Evolutionary conservation across 1,139 yeast species (phyloP).

Genomic region (Protomyces inundatus): DNA sequence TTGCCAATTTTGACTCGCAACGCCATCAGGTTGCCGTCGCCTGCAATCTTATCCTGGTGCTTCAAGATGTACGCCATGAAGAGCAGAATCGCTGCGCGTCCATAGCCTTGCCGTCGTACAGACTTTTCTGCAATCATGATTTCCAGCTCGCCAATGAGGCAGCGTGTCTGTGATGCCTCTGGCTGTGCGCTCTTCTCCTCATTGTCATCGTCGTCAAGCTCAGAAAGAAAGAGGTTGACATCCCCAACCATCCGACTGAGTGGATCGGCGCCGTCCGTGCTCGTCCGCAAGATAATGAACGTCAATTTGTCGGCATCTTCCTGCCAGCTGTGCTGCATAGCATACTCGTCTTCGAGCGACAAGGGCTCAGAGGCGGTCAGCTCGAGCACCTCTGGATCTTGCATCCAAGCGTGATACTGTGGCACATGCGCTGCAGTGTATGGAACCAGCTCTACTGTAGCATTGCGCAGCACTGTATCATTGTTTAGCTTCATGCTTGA

Average conservation of each 20-base stretch:
- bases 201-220: constrained; percentile 2
- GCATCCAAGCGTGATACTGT: constrained; percentile 25
- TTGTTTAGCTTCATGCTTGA: constrained; percentile 1
- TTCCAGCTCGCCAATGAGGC: constrained; percentile 23
- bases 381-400: constrained; percentile 12
- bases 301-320: constrained; percentile 25
- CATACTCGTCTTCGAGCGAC: constrained; percentile 24
- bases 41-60: background rate
- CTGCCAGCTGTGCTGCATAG: constrained; percentile 25
- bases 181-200: background rate
- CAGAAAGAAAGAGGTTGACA: constrained; percentile 23
- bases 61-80: constrained; percentile 16
- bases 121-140: constrained; percentile 26
- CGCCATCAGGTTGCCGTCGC: background rate
- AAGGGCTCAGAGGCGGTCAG: constrained; percentile 27
- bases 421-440: constrained; percentile 18
- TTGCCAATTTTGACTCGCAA: constrained; percentile 23
- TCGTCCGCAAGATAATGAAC: constrained; percentile 11
- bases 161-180: background rate
- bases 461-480: constrained; percentile 1
- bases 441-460: constrained; percentile 11
- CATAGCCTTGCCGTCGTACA: constrained; percentile 22
- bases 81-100: constrained; percentile 19
- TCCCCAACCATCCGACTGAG: constrained; percentile 23
- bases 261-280: background rate